A percentile compares a stretch with the other conserved stretches of the same genome.
phyloP scores from a whole-genome alignment of 2,329 filamentous ascomycete species.

The Penicillium sp. region DNA sequence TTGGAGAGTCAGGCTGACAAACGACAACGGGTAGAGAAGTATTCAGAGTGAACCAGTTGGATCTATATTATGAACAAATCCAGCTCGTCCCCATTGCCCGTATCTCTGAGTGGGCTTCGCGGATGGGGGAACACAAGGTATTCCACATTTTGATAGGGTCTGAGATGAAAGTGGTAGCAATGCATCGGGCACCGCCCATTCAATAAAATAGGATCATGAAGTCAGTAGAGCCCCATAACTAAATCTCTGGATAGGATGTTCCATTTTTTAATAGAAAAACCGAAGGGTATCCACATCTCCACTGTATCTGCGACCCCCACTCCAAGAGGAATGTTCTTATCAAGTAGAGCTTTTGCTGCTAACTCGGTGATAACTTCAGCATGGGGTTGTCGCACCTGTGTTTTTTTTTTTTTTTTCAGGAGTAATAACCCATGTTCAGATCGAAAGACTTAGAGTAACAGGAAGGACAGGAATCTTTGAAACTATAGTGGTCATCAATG shows the following conservation, averaged over 20 bases:
- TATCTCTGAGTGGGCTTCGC: not conserved
- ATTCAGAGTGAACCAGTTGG: not conserved
- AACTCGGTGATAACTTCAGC: not conserved
- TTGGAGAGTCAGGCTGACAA: slow-evolving; percentile 10
- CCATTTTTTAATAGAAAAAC: slow-evolving; percentile 3
- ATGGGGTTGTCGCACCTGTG: not conserved
- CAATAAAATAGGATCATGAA: slow-evolving; percentile 2
- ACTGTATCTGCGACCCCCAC: slow-evolving; percentile 11
- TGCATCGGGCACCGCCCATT: slow-evolving; percentile 14
- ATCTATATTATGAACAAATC: not conserved
- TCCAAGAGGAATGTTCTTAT: slow-evolving; percentile 6
- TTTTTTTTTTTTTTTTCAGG: not conserved
- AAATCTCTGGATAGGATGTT: not conserved
- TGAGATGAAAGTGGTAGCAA: slow-evolving; percentile 6
- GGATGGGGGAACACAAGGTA: not conserved
- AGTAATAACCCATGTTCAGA: not conserved
- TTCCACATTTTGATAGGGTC: not conserved
- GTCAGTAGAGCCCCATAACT: not conserved
- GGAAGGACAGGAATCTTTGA: too few relatives aligned
- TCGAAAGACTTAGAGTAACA: too few relatives aligned
- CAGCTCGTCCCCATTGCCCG: slow-evolving; percentile 12
- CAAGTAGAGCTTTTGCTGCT: slow-evolving; percentile 6
- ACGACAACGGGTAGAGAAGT: slow-evolving; percentile 12
- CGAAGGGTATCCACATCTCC: slow-evolving; percentile 1
- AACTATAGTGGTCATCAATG: too few relatives aligned